These are phyloP conservation scores for Dothidotthia symphoricarpi DNA, from an alignment of 2,329 filamentous ascomycete species.

Conservation along the genomic window DNA sequence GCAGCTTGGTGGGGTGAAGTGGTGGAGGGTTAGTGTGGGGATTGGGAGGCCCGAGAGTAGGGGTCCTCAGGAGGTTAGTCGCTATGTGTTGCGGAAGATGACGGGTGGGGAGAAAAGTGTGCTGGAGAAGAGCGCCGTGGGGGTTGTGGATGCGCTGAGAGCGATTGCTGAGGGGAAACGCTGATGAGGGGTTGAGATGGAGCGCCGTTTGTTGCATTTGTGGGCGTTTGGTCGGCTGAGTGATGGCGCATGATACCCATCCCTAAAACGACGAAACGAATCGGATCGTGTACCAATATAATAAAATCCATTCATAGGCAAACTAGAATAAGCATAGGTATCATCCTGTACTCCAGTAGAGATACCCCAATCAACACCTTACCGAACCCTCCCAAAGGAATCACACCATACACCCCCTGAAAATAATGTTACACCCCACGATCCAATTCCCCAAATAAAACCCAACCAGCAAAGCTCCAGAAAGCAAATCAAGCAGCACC, in stretches of 20 bases:
- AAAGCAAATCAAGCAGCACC: slow-evolving; percentile 4
- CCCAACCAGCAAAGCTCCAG: not conserved
- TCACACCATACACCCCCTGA: too few relatives aligned
- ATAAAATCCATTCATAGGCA: slow-evolving; percentile 5
- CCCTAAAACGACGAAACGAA: too few relatives aligned
- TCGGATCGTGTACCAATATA: slow-evolving; percentile 1
- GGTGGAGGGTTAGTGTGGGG: slow-evolving; percentile 70
- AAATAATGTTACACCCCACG: not conserved
- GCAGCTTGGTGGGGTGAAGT: slow-evolving; percentile 37
- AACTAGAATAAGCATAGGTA: slow-evolving; percentile 16
- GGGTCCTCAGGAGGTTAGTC: slow-evolving; percentile 64
- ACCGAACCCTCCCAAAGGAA: too few relatives aligned
- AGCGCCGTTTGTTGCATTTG: slow-evolving; percentile 2
- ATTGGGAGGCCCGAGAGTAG: slow-evolving; percentile 79
- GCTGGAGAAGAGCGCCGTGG: slow-evolving; percentile 50
- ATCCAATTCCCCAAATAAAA: not conserved
- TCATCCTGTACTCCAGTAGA: slow-evolving; percentile 19
- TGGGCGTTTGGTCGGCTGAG: slow-evolving; percentile 1
- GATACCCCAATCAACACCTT: slow-evolving; percentile 1
- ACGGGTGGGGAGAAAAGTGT: slow-evolving; percentile 38
- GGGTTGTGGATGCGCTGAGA: slow-evolving; percentile 55
- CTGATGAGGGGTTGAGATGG: too few relatives aligned
- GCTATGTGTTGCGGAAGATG: slow-evolving; percentile 75
- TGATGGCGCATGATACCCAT: slow-evolving; percentile 10
- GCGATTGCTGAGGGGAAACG: slow-evolving; percentile 48